Evolutionary conservation across 2,329 filamentous ascomycete species (phyloP), one percentile per base, ranked within the genome.

Genomic region (Hypoxylon sp.): DNA sequence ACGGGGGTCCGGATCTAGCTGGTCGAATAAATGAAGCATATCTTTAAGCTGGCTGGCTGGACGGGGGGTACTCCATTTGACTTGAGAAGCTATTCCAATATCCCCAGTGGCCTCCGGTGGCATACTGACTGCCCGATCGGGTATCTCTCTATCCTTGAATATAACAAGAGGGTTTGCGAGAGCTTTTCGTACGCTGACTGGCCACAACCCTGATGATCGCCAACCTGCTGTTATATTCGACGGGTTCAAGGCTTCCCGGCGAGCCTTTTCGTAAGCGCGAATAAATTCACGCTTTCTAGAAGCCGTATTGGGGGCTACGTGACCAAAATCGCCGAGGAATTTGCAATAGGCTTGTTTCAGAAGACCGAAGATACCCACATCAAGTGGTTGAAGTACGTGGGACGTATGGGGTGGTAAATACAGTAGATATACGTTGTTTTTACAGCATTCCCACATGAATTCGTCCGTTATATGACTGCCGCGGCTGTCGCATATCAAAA

Each of bases 391-490:
- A 13, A 22, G 5, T 22, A 22, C 17, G 41, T 44, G 41, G 17
- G 41, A 22, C 5, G 17, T 44, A 44, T 44, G 39, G 39, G 39
- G n/a, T 43, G 39, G 39, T 6, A 39, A 39, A 39, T 39, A 39
- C 17, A 39, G 7, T n/a, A 39, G 3, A 39, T 39, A 39, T n/a
- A 44, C 19, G 15, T 43, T 43, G 39, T 43, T 43, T 43, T 20
- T 43, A 19, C 15, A 43, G 10, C 39, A 44, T 44, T 44, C 8
- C 19, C 19, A 44, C 8, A 44, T 44, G 11, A 44, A 44, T 44
- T 44, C 19, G 41, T 44, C 41, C 11, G 41, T 44, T 44, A 44
- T 44, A 44, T 44, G 15, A 22, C 41, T 44, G 2, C 41, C 19
- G 7, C 22, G 19, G 19, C 10, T 44, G 3, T 44, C 41, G 17